Conservation (phyloP, 495 filamentous ascomycete species). For the Thermothielavioides terrestris region DNA sequence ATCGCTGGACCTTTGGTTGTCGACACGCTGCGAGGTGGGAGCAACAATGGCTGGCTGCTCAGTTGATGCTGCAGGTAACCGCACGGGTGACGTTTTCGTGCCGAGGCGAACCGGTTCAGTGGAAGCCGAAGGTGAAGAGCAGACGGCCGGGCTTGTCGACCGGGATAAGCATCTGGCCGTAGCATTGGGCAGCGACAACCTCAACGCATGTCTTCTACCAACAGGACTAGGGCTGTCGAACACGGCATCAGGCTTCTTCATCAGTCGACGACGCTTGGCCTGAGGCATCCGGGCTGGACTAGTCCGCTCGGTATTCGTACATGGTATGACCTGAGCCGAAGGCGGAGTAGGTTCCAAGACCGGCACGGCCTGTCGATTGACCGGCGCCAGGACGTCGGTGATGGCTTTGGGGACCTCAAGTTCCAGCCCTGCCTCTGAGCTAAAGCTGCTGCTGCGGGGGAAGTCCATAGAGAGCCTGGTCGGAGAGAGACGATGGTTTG, state of each 20-base stretch:
- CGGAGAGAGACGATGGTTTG: not conserved
- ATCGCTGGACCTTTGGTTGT: conserved; percentile 3
- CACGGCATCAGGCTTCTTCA: not conserved
- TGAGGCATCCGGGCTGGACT: not conserved
- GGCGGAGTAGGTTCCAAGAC: conserved; percentile 27
- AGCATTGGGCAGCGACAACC: not conserved
- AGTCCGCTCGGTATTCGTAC: conserved; percentile 11
- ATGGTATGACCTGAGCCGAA: conserved; percentile 37
- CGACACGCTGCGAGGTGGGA: not conserved
- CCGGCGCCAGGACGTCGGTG: conserved; percentile 20
- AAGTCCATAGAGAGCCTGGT: conserved; percentile 8
- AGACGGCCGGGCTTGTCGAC: not conserved
- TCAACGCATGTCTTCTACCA: not conserved
- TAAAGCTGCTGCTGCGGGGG: conserved; percentile 26
- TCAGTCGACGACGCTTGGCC: conserved; percentile 10
- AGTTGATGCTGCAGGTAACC: not conserved
- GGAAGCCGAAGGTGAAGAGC: not conserved
- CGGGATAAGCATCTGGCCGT: not conserved
- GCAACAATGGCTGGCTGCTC: not conserved
- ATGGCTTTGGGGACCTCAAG: conserved; percentile 44
- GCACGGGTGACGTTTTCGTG: not conserved
- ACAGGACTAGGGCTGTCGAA: conserved; percentile 1
- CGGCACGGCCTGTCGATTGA: conserved; percentile 13
- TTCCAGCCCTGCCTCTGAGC: conserved; percentile 47
- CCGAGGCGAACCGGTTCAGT: not conserved